phyloP scores from a whole-genome alignment of 345 rosid species.

The Adansonia digitata region DNA sequence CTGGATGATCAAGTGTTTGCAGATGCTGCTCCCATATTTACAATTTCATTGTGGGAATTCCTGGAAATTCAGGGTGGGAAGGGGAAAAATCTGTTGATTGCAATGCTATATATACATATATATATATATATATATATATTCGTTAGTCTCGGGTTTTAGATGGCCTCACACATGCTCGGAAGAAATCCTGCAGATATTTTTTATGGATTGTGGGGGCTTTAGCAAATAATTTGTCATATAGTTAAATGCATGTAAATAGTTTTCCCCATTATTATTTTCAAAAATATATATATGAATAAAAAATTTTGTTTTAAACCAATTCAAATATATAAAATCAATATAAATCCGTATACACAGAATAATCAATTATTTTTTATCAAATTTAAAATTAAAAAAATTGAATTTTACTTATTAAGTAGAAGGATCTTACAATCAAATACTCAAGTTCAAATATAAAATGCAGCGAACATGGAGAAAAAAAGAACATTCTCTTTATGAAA shows the following conservation, averaged over 20 bases:
- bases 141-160: constrained; percentile 47
- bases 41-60: constrained; percentile 1
- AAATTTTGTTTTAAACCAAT: too few relatives aligned
- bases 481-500: too few relatives aligned
- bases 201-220: constrained; percentile 58
- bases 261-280: not conserved
- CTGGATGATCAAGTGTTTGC: not conserved
- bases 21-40: constrained; percentile 3
- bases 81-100: constrained; percentile 13
- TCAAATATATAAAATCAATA: too few relatives aligned
- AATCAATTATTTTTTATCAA: too few relatives aligned
- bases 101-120: constrained; percentile 30
- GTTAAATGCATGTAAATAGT: constrained; percentile 59
- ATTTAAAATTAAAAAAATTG: too few relatives aligned
- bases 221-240: constrained; percentile 53
- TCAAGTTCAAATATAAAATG: too few relatives aligned
- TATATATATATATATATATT: constrained; percentile 30
- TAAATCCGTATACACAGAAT: too few relatives aligned
- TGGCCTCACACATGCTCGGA: constrained; percentile 17
- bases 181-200: constrained; percentile 18
- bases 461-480: too few relatives aligned
- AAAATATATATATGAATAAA: too few relatives aligned
- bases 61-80: constrained; percentile 10
- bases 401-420: too few relatives aligned
- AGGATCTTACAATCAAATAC: too few relatives aligned